phyloP scores from a whole-genome alignment of 2,329 filamentous ascomycete genomes.

The Aspergillus sp. region DNA sequence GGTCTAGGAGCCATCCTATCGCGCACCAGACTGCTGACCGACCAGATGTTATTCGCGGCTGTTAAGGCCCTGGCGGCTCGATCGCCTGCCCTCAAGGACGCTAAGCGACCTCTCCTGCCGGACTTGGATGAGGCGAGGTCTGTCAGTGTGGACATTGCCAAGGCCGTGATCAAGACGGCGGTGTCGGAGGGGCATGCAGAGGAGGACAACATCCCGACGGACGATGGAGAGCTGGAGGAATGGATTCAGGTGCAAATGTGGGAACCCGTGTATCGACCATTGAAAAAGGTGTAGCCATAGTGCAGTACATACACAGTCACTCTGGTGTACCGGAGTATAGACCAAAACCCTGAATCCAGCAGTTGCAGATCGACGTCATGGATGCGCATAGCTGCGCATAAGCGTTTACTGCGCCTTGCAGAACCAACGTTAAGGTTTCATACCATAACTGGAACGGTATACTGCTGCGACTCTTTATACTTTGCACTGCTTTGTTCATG shows the following conservation, averaged over 20 bases:
- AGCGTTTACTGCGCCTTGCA: too few species aligned
- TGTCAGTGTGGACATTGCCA: conserved; percentile 70
- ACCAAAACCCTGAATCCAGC: too few species aligned
- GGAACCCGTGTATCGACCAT: conserved; percentile 30
- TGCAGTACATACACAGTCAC: too few species aligned
- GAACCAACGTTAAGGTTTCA: too few species aligned
- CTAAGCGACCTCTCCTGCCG: conserved; percentile 60
- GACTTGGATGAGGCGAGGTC: conserved; percentile 66
- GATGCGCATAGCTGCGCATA: too few species aligned
- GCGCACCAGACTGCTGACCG: conserved; percentile 58
- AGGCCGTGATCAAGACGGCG: conserved; percentile 64
- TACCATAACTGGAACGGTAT: too few species aligned
- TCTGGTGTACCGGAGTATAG: too few species aligned
- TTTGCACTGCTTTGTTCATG: too few species aligned
- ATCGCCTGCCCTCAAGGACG: conserved; percentile 61
- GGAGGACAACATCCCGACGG: conserved; percentile 55
- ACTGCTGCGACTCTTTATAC: too few species aligned
- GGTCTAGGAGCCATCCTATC: conserved; percentile 70
- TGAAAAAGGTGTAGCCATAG: conserved; percentile 5
- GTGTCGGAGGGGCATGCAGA: conserved; percentile 60
- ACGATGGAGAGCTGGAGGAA: conserved; percentile 26
- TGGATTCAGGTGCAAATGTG: conserved; percentile 39
- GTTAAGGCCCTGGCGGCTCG: conserved; percentile 63
- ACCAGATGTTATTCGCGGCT: conserved; percentile 74
- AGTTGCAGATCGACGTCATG: too few species aligned